phyloP scores from a whole-genome alignment of 1,284 basidiomycete genomes.

The Mycosarcoma maydis region DNA sequence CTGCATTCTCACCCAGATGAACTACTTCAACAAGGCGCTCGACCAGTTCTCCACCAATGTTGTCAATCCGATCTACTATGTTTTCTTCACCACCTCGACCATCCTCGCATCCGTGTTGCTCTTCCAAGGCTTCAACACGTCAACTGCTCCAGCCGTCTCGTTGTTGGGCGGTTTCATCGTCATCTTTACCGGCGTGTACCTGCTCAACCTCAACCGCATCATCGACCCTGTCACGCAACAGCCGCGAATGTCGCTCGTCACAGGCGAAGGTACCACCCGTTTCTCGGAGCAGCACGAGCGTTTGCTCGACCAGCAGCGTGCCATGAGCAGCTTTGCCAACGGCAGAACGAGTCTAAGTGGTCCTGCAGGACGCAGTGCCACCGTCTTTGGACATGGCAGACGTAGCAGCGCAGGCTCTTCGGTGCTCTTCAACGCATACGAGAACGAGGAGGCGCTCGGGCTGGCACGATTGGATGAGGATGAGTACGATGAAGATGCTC shows the following conservation, averaged over 20 bases:
- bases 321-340: constrained; percentile 42
- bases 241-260: constrained; percentile 60
- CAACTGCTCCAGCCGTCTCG: constrained; percentile 71
- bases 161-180: constrained; percentile 65
- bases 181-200: constrained; percentile 66
- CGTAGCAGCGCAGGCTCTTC: constrained; percentile 42
- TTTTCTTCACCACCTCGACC: constrained; percentile 96
- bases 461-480: constrained; percentile 57
- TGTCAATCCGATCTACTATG: constrained; percentile 98
- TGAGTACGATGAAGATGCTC: constrained; percentile 40
- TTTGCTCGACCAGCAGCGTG: constrained; percentile 47
- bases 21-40: constrained; percentile 98
- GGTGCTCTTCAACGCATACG: constrained; percentile 60
- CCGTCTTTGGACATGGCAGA: constrained; percentile 31
- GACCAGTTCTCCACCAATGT: constrained; percentile 98
- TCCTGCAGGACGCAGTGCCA: constrained; percentile 26
- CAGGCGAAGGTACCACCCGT: constrained; percentile 58
- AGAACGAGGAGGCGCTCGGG: constrained; percentile 56
- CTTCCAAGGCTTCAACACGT: constrained; percentile 96
- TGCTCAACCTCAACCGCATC: constrained; percentile 64
- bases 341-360: constrained; percentile 31
- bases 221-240: constrained; percentile 59
- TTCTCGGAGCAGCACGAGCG: constrained; percentile 55
- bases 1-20: constrained; percentile 96
- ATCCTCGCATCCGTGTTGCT: constrained; percentile 93